Evolutionary conservation across 2,329 filamentous ascomycete species (phyloP).

Genomic region (Pyrenophora seminiperda): DNA sequence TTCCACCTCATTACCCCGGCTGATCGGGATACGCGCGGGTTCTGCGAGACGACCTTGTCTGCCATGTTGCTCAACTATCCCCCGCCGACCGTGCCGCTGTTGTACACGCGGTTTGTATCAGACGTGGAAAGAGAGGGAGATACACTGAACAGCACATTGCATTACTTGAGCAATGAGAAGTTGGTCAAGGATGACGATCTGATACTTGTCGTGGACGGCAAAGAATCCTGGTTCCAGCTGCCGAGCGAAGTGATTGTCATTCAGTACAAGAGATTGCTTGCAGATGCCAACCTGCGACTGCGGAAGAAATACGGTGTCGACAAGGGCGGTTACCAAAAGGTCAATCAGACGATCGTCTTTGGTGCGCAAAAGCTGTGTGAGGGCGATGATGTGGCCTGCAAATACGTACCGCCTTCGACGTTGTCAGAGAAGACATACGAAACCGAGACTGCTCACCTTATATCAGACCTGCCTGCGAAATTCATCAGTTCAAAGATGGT

Average conservation of each 20-base stretch:
- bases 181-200: slow-evolving; percentile 64
- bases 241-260: slow-evolving; percentile 66
- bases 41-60: slow-evolving; percentile 63
- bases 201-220: slow-evolving; percentile 66
- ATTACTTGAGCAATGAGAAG: slow-evolving; percentile 56
- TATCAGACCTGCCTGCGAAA: slow-evolving; percentile 36
- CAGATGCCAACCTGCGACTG: slow-evolving; percentile 60
- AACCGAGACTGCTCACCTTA: slow-evolving; percentile 47
- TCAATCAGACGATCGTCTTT: slow-evolving; percentile 62
- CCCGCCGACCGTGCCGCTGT: slow-evolving; percentile 60
- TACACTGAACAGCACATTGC: slow-evolving; percentile 53
- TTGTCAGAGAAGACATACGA: slow-evolving; percentile 58
- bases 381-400: slow-evolving; percentile 58
- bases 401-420: slow-evolving; percentile 57
- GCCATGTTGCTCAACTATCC: slow-evolving; percentile 65
- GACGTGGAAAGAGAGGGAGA: slow-evolving; percentile 50
- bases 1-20: slow-evolving; percentile 64
- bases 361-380: slow-evolving; percentile 61
- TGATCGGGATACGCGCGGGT: slow-evolving; percentile 53
- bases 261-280: slow-evolving; percentile 63
- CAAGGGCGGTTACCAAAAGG: slow-evolving; percentile 28
- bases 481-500: slow-evolving; percentile 57
- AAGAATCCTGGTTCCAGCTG: slow-evolving; percentile 69
- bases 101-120: slow-evolving; percentile 37
- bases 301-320: slow-evolving; percentile 54